Evolutionary conservation across 1,284 basidiomycete species (phyloP).

Genomic region (Filobasidium uniguttulatum): DNA sequence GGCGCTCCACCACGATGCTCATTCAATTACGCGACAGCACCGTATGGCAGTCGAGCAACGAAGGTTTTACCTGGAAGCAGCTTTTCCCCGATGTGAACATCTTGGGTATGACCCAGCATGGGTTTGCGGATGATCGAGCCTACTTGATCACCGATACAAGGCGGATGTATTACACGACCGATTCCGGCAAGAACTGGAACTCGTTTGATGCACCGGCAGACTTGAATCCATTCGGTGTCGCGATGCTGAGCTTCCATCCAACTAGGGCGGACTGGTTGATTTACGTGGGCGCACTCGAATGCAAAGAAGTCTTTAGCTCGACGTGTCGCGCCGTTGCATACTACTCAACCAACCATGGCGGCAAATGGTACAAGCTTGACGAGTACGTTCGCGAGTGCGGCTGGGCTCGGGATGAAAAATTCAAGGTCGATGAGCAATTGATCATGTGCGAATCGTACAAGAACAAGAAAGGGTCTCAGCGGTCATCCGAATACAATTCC

Average conservation of each 20-base stretch:
- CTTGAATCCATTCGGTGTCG: conserved; percentile 66
- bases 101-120: conserved; percentile 74
- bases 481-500: conserved; percentile 46
- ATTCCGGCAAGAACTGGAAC: conserved; percentile 66
- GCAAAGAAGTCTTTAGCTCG: conserved; percentile 38
- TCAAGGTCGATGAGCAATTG: conserved; percentile 66
- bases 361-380: conserved; percentile 63
- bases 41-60: conserved; percentile 87
- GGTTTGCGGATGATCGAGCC: conserved; percentile 62
- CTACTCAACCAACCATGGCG: conserved; percentile 64
- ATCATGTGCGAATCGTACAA: conserved; percentile 85
- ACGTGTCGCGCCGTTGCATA: conserved; percentile 58
- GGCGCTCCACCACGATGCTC: conserved; percentile 55
- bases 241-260: conserved; percentile 78
- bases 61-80: conserved; percentile 80
- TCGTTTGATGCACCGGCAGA: conserved; percentile 47
- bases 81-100: conserved; percentile 51
- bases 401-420: conserved; percentile 70
- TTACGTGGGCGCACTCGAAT: conserved; percentile 69
- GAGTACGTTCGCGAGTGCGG: conserved; percentile 78
- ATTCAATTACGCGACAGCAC: conserved; percentile 61
- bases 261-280: conserved; percentile 66
- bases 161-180: conserved; percentile 65
- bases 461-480: conserved; percentile 70
- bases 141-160: conserved; percentile 67